Evolutionary conservation across 805 yeast species (phyloP), one percentile per base, ranked within the genome.

Genomic region (Wilhelminamyces savonicus): DNA sequence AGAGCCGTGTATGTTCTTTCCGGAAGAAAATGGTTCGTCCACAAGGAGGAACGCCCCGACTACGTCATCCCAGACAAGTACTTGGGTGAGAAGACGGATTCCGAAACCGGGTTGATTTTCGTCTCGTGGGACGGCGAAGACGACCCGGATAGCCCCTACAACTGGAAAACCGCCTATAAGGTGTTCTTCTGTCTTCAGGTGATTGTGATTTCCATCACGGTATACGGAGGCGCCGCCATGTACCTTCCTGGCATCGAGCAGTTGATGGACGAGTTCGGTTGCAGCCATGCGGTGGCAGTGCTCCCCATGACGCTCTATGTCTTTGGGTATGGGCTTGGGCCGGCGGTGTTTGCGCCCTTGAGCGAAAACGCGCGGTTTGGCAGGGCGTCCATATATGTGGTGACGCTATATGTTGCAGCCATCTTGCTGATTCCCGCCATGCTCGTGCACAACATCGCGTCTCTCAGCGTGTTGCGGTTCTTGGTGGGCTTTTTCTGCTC

Each of bases 311-410:
- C 78, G 1, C 37, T 74, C 22, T 78, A 69, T 38, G 76, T 76
- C 6, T 40, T 75, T 16, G 83, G 82, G 7, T 76, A 77, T 43
- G 82, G 78, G 29, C 28, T 74, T 13, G 81, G 81, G 1, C 81
- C 81, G 2, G 56, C 76, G 58, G 37, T 74, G 2, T 69, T 74
- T 30, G 68, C 79, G 0, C 82, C 83, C 3, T 40, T 77, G 36
- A 68, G 78, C 10, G 83, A 77, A 46, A 61, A 71, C 27, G 69
- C 76, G 2, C 46, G 51, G 3, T 48, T 72, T 27, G 82, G 82
- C 11, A 62, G 82, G 37, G 71, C 70, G 30, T 54, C 63, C 19
- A 62, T 73, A 22, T 76, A 74, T 36, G 54, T 67, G 20, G 28
- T 52, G 13, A 60, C 80, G 3, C 49, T 74, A 21, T 52, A 71